These are phyloP conservation scores for Candida fluviatilis DNA, from an alignment of 805 yeast genomes.

Conservation along the genomic window DNA sequence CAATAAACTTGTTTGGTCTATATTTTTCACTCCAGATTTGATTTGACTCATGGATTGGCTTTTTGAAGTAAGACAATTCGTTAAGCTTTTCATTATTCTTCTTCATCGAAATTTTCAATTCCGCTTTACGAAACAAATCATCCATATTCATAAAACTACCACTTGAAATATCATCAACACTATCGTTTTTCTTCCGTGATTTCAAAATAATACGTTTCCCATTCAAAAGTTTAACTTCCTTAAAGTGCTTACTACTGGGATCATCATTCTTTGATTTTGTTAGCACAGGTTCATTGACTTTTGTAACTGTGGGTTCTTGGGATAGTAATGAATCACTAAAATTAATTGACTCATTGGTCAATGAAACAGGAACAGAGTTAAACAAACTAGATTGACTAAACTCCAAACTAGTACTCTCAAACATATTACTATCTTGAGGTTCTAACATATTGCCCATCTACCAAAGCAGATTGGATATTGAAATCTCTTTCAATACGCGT, in stretches of 20 bases:
- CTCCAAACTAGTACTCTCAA: neutral
- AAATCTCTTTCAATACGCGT: too few relatives aligned
- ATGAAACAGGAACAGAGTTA: neutral
- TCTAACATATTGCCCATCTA: too few relatives aligned
- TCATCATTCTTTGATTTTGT: neutral
- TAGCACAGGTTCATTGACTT: neutral
- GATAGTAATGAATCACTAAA: neutral
- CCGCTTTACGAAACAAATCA: constrained; percentile 16
- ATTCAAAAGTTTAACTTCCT: constrained; percentile 16
- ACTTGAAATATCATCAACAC: constrained; percentile 1
- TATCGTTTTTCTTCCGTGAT: constrained; percentile 6
- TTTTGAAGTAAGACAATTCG: constrained; percentile 3
- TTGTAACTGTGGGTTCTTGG: neutral
- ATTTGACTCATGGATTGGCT: constrained; percentile 4
- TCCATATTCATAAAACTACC: constrained; percentile 15
- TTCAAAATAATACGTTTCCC: constrained; percentile 14
- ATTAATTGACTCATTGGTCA: neutral
- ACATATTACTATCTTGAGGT: neutral
- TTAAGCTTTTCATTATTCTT: constrained; percentile 10
- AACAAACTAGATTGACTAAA: constrained; percentile 7
- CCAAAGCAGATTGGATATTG: too few relatives aligned
- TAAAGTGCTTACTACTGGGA: constrained; percentile 4
- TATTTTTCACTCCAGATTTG: constrained; percentile 39
- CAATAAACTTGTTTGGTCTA: constrained; percentile 29
- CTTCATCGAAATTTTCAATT: constrained; percentile 14